Base-by-base conservation (phyloP, 2,329 filamentous ascomycete species). In the Mycosphaerelloides madeirae region DNA sequence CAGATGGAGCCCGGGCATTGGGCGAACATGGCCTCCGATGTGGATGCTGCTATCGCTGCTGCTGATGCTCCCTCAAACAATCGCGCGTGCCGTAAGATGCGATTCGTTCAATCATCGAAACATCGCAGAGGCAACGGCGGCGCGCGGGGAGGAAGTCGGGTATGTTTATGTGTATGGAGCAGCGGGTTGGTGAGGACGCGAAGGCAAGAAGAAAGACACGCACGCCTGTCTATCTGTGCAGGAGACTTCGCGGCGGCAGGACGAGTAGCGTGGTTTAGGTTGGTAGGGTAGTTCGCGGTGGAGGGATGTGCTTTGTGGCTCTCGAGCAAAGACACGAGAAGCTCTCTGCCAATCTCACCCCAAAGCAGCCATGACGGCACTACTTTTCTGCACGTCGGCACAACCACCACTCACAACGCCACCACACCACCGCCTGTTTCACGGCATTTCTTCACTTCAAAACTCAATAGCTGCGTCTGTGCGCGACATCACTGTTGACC, bases 1-100 rank as follows among this genome's bases (percentile, higher is more conserved):
- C 80, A 84, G 53, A 79, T 61, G 29, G 77, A 75, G 61, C 72
- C 72, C 60, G 70, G 68, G 65, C 80, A 83, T 55, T 70, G 70
- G 55, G 71, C 74, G 52, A 78, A 73, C 78, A 60, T 62, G 37
- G 39, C 41, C 31, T 29, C 13, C 18, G 29, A 20, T 12, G 25
- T 38, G 38, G 22, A 6, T 28, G 38, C 22, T 25, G 22, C 22
- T 25, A 32, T 40, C 11, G 14, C 22, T 35, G 14, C 22, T 35
- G 15, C 29, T 18, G 31, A n/a, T 31, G 22, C 35, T 16, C 19
- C n/a, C 31, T 29, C 31, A 14, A 16, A 31, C 40, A 41, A 41
- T 41, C 38, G 38, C 36, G 37, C 16, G 22, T 25, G 22, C 22
- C 22, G 22, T 25, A 9, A 6, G 22, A 25, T 25, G 22, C 22